Conservation (phyloP, 495 filamentous ascomycete species). For the Penicillium paradoxum region DNA sequence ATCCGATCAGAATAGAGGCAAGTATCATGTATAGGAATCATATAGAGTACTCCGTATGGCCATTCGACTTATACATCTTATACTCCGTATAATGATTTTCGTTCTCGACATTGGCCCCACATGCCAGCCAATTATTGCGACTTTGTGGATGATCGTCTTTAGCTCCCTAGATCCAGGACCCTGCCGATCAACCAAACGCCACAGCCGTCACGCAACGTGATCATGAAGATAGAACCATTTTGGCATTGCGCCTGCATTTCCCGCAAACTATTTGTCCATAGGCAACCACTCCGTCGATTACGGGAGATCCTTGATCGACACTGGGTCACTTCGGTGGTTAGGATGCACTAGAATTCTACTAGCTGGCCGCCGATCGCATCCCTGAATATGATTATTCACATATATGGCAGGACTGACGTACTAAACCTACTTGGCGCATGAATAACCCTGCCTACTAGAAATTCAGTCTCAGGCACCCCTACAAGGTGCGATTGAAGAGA, state of each 20-base stretch:
- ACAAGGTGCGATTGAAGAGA: too few species aligned
- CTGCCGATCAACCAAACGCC: background rate
- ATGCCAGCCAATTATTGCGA: background rate
- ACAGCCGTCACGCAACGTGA: background rate
- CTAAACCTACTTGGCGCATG: too few species aligned
- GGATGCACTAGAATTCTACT: background rate
- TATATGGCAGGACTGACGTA: background rate
- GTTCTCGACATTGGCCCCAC: background rate
- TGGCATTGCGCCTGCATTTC: background rate
- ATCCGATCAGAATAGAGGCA: background rate
- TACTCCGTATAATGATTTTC: background rate
- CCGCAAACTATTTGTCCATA: background rate
- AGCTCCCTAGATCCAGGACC: background rate
- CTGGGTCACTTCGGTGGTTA: background rate
- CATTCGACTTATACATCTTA: background rate
- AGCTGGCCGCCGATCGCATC: background rate
- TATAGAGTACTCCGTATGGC: too few species aligned
- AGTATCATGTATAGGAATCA: background rate
- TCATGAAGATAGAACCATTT: background rate
- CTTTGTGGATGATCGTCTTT: background rate
- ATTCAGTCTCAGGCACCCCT: too few species aligned
- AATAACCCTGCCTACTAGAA: too few species aligned
- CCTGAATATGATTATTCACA: background rate
- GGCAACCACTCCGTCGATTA: background rate
- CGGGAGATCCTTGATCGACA: background rate